Percentiles rank a stretch among this genome's conserved stretches.
Conservation (phyloP, 2,329 filamentous ascomycete genomes). For the Dactylellina sp. region DNA sequence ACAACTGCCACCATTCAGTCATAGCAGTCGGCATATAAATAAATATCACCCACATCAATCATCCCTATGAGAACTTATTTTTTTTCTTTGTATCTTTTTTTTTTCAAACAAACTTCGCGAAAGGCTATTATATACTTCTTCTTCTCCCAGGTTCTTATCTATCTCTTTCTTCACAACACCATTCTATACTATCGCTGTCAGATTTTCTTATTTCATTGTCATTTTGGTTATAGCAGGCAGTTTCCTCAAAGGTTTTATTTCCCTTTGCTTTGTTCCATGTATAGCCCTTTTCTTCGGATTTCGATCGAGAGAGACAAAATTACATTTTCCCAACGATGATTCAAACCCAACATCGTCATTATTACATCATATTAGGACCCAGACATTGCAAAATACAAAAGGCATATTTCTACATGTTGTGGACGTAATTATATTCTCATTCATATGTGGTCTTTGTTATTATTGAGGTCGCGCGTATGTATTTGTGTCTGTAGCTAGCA, state of each 20-base stretch:
- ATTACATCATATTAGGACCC: too few relatives aligned
- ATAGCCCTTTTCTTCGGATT: constrained; percentile 1
- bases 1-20: constrained; percentile 19
- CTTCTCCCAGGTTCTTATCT: not conserved
- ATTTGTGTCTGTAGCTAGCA: too few relatives aligned
- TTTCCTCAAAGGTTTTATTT: not conserved
- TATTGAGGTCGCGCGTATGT: too few relatives aligned
- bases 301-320: too few relatives aligned
- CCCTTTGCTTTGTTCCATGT: not conserved
- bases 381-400: too few relatives aligned
- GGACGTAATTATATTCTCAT: too few relatives aligned
- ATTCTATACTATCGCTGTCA: not conserved
- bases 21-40: constrained; percentile 18
- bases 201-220: not conserved
- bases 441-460: too few relatives aligned
- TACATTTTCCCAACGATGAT: too few relatives aligned
- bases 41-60: constrained; percentile 5
- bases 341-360: too few relatives aligned
- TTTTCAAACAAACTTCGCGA: constrained; percentile 9
- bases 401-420: too few relatives aligned
- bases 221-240: constrained; percentile 12
- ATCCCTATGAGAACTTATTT: constrained; percentile 6
- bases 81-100: constrained; percentile 25
- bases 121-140: constrained; percentile 1
- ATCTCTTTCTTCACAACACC: not conserved